Base-by-base conservation (phyloP, 108 stramenopile species). In the Fragilariopsis cylindrus region DNA sequence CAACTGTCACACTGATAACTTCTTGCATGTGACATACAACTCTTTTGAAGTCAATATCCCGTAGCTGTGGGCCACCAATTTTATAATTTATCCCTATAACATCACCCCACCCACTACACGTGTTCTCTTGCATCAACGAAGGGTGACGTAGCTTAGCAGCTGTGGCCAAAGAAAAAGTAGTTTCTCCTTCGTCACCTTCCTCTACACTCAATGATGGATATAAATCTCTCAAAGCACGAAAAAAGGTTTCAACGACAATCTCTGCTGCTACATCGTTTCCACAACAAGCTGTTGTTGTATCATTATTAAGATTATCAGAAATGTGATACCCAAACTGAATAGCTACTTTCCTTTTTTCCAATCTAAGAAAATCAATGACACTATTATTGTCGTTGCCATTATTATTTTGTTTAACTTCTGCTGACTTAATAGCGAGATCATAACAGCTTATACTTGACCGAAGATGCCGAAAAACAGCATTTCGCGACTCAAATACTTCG, bases 391-490 rank as follows among this genome's bases (percentile, higher is more conserved):
- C 57, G 7, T 57, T 8, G 58, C 41, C 21, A 8, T 5, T 53
- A 5, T 15, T 8, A 53, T 7, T 49, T 47, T 69, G 42, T 41
- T 15, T 19, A 18, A 11, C 18, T 18, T 9, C 60, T 60, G 60
- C 0, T 9, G 12, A 54, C 40, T 53, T 2, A 41, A n/a, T 47
- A 9, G 21, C 45, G 9, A 41, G 11, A 5, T 60, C 58, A 41
- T 41, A 60, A 60, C 58, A 60, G 4, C 41, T 11, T n/a, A 11
- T 60, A 50, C 77, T 65, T 6, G 45, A 48, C 21, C 87, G 82
- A 6, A 90, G 74, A 71, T 93, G 92, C 15, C 86, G 83, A 89
- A 93, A 93, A 8, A 93, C 70, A 13, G 83, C 88, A 75, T 90
- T 93, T 44, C 89, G 82, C 46, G 87, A 84, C 6, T 53, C 63